A percentile compares a stretch with the other conserved stretches of the same genome.
Evolutionary conservation across 345 rosid genomes (phyloP).

Genomic region (Erysimum cheiranthoides): DNA sequence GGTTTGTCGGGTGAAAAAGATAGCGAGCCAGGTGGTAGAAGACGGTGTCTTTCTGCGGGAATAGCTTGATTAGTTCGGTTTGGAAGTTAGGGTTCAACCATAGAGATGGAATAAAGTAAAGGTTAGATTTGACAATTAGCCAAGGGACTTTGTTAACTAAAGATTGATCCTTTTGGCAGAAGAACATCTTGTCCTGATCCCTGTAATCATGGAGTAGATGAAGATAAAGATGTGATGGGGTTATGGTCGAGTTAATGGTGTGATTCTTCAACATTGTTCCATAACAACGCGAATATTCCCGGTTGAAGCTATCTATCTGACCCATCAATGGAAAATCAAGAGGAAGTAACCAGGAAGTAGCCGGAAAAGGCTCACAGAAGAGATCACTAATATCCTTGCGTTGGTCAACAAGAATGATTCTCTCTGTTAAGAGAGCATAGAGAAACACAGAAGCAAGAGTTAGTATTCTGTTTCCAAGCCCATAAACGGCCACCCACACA

Average conservation of each 20-base stretch:
- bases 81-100: constrained; percentile 57
- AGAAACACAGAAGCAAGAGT: constrained; percentile 53
- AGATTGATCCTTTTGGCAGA: constrained; percentile 59
- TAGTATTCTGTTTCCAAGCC: constrained; percentile 54
- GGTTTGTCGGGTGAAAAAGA: constrained; percentile 69
- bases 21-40: constrained; percentile 66
- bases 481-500: constrained; percentile 45
- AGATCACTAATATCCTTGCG: constrained; percentile 43
- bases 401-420: constrained; percentile 48
- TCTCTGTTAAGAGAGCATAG: constrained; percentile 49
- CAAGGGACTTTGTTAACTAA: constrained; percentile 56
- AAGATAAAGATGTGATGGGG: constrained; percentile 54
- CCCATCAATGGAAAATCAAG: constrained; percentile 42
- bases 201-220: constrained; percentile 61
- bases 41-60: constrained; percentile 60
- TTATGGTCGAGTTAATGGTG: constrained; percentile 16
- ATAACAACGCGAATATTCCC: constrained; percentile 20
- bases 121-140: constrained; percentile 63
- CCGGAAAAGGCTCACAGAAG: constrained; percentile 53
- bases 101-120: constrained; percentile 64
- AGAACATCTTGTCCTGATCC: constrained; percentile 61
- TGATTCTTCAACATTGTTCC: constrained; percentile 39
- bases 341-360: constrained; percentile 48
- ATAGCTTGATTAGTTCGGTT: constrained; percentile 49
- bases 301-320: constrained; percentile 25